Base-by-base conservation (phyloP, 768 basidiomycete species). In the Phanerochaete sordida region DNA sequence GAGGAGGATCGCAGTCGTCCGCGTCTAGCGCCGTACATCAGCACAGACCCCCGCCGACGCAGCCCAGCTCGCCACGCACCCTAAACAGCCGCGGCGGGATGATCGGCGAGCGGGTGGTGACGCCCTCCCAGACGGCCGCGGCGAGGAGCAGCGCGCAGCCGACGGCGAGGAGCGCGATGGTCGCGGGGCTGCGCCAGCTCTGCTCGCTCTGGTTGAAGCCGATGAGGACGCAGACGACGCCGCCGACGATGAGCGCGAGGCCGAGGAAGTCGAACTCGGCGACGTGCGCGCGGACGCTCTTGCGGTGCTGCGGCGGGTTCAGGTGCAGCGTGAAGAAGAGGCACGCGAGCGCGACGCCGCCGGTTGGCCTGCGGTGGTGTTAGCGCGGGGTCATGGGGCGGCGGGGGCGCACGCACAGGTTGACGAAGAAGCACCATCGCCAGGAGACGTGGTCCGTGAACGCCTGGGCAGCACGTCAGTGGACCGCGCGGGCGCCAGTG, bases 381-480 rank as follows among this genome's bases (percentile, higher is more conserved):
- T 19, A 57, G 4, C 45, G 26, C 16, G 54, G 30, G 54, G 5
- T 31, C 19, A 23, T 19, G 9, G 13, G 13, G 13, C 15, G 19
- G 31, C 6, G 37, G 9, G 19, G 2, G 33, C 30, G 1, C 5
- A 3, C 16, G 16, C 31, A 74, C 72, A 76, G 49, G 57, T 76
- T 76, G 26, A 75, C 70, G 65, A 64, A 74, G 62, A 75, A 75
- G 49, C 73, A 75, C 77, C 77, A 77, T 56, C 79, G 62, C 78
- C 78, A 79, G 0, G 69, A 68, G 24, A 71, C 66, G 51, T 71
- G 73, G 44, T 75, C 73, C 0, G 76, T 68, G n/a, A 78, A 66
- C 37, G 37, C 66, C 75, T 75, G 31, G 11, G 44, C 5, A 23
- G 19, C 16, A 23, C 6, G n/a, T 50, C 13, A 50, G 51, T 37